Conservation (phyloP, 805 yeast genomes). For the Wickerhamomyces sydowiorum region DNA sequence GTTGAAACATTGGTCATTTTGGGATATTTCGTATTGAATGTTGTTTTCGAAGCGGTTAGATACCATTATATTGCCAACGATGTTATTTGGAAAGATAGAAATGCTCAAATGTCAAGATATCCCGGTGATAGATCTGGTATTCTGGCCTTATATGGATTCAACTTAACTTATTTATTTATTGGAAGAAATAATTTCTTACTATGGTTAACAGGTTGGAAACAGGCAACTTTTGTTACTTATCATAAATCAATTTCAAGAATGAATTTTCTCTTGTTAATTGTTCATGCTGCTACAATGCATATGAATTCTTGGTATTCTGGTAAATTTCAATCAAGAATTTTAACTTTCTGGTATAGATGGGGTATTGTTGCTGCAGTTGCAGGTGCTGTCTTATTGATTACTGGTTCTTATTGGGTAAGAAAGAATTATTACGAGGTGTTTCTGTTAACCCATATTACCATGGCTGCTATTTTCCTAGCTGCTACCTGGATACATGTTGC, state of each 20-base stretch:
- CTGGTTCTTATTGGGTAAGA: slow-evolving; percentile 38
- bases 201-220: slow-evolving; percentile 62
- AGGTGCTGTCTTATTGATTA: slow-evolving; percentile 6
- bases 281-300: slow-evolving; percentile 18
- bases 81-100: slow-evolving; percentile 13
- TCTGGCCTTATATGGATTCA: slow-evolving; percentile 32
- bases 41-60: slow-evolving; percentile 13
- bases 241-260: slow-evolving; percentile 62
- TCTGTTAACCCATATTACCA: slow-evolving; percentile 45
- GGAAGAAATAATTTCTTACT: slow-evolving; percentile 69
- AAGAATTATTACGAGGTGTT: slow-evolving; percentile 55
- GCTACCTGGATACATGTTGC: slow-evolving; percentile 55
- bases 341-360: slow-evolving; percentile 14
- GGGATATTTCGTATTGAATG: slow-evolving; percentile 24
- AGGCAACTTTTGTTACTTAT: slow-evolving; percentile 53
- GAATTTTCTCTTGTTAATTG: slow-evolving; percentile 23
- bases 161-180: slow-evolving; percentile 54
- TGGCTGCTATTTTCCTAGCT: slow-evolving; percentile 47
- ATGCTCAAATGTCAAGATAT: slow-evolving; percentile 19
- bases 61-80: slow-evolving; percentile 11
- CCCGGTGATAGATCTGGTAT: slow-evolving; percentile 23
- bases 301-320: slow-evolving; percentile 14
- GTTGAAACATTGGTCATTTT: slow-evolving; percentile 25
- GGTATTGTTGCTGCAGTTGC: slow-evolving; percentile 15
- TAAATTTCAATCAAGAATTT: slow-evolving; percentile 8